These are phyloP conservation scores for Cucurbita pepo DNA, from an alignment of 306 rosid genomes.

Conservation along the genomic window DNA sequence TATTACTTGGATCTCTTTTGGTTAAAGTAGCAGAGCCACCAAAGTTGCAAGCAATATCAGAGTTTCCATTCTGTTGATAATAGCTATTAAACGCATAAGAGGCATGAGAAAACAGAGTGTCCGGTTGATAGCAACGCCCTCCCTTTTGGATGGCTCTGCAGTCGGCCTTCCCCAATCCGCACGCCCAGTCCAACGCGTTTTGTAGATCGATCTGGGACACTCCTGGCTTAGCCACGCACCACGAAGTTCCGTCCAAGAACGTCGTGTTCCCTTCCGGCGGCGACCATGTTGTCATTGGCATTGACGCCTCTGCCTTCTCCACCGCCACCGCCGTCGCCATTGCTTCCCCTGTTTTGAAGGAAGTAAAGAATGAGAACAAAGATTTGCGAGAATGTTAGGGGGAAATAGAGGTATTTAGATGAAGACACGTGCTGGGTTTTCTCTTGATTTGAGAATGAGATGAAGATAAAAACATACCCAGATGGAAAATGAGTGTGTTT, in stretches of 20 bases:
- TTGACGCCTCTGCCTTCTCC: constrained; percentile 44
- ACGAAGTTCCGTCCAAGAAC: constrained; percentile 68
- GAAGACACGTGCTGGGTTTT: too few species aligned
- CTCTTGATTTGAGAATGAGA: too few species aligned
- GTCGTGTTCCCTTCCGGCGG: constrained; percentile 97
- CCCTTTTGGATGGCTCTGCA: constrained; percentile 53
- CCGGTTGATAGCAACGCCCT: constrained; percentile 52
- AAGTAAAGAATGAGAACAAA: too few species aligned
- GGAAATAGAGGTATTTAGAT: too few species aligned
- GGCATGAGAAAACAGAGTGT: constrained; percentile 78
- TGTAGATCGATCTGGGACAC: constrained; percentile 68
- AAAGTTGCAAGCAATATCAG: constrained; percentile 90
- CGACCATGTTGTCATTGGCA: constrained; percentile 40
- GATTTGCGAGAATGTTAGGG: background rate
- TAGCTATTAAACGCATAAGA: constrained; percentile 75
- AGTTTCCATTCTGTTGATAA: constrained; percentile 75
- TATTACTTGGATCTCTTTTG: constrained; percentile 48
- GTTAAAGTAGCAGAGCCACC: constrained; percentile 76
- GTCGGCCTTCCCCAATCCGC: constrained; percentile 67
- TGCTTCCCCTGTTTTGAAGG: background rate
- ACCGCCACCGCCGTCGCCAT: constrained; percentile 7
- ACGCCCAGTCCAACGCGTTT: constrained; percentile 94
- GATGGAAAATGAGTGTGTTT: background rate
- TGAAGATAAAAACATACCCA: background rate
- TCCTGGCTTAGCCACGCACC: constrained; percentile 81